Evolutionary conservation across 441 rosid genomes (phyloP).

Genomic region (Corymbia calophylla): DNA sequence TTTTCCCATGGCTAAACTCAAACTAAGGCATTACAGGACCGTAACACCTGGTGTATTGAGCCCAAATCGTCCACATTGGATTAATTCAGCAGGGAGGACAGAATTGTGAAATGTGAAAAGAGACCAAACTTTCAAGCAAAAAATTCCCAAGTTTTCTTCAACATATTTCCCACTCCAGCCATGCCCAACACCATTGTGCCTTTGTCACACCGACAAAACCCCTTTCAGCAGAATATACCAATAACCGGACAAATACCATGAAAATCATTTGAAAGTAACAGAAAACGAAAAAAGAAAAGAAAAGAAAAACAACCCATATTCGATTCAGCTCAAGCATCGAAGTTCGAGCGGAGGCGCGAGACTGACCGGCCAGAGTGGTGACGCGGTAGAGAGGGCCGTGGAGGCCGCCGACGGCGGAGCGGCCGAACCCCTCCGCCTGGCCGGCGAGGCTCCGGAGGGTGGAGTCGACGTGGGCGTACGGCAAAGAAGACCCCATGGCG

Average conservation of each 20-base stretch:
- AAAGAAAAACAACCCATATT: neutral
- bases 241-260: neutral
- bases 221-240: neutral
- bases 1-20: neutral
- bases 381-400: conserved; percentile 56
- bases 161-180: neutral
- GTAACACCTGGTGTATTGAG: neutral
- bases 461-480: conserved; percentile 61
- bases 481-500: conserved; percentile 13
- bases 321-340: neutral
- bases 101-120: neutral
- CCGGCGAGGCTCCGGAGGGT: conserved; percentile 65
- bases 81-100: neutral
- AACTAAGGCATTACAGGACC: neutral
- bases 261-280: neutral
- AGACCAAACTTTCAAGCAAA: neutral
- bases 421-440: conserved; percentile 87
- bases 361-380: conserved; percentile 59
- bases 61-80: neutral
- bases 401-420: conserved; percentile 72
- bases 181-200: neutral
- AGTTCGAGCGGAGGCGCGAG: neutral
- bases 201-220: neutral
- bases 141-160: neutral
- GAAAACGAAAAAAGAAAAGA: neutral